Base-by-base conservation (phyloP, 768 basidiomycete species). In the Tulasnella sp. region DNA sequence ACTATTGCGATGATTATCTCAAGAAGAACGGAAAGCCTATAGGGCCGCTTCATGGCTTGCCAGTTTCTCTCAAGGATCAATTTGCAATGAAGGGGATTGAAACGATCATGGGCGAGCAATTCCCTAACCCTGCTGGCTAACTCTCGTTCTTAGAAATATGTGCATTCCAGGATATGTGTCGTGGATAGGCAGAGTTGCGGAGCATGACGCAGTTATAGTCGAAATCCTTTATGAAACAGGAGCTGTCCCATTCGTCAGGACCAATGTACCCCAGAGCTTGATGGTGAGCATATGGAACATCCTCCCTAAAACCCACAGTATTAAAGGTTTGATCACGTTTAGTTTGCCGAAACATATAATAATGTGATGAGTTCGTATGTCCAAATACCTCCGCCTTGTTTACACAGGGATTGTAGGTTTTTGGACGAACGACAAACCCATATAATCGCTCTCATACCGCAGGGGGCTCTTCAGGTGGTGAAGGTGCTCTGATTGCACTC, bases 391-490 rank as follows among this genome's bases (percentile, higher is more conserved):
- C n/a, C n/a, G n/a, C n/a, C n/a, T n/a, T n/a, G n/a, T n/a, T n/a
- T n/a, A n/a, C n/a, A n/a, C n/a, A n/a, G n/a, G n/a, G n/a, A n/a
- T 1, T 9, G 2, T 20, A 51, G 49, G 49, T 51, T 25, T 91
- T 83, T 58, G 88, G 87, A 1, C 70, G 83, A 47, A 90, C 89
- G 0, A 59, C 67, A 13, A 88, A 90, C 59, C 88, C 88, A 0
- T 67, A 71, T 60, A 87, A 89, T 60, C 74, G 80, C 8, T 70
- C 70, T 15, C 67, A 85, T 40, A 86, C 82, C 4, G 66, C 70
- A 4, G 87, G 88, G 9, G 89, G 89, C 1, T 89, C 85, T 0
- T 84, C 81, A 3, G 89, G 89, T 5, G 89, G 88, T 31, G 89
- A 91, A 66, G 83, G 82, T 35, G 83, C 87, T 1, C 71, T 91